Evolutionary conservation across 2,329 filamentous ascomycete genomes (phyloP).

Genomic region (Xylaria sp.): DNA sequence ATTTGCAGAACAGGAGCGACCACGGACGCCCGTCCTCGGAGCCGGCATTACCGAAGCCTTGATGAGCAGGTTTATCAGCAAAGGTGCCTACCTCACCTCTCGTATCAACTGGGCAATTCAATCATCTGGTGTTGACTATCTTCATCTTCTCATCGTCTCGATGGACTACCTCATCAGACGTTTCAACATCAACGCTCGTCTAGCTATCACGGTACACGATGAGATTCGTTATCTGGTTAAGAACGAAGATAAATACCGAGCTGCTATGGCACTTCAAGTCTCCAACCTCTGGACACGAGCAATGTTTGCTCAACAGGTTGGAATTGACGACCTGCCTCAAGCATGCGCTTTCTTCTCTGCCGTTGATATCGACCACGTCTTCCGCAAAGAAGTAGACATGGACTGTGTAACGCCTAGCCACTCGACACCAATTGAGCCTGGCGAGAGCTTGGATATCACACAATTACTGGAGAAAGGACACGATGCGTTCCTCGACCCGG

Average conservation of each 20-base stretch:
- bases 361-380: slow-evolving; percentile 90
- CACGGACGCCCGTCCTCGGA: slow-evolving; percentile 88
- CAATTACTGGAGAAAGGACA: slow-evolving; percentile 76
- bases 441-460: slow-evolving; percentile 84
- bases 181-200: slow-evolving; percentile 82
- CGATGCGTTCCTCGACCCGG: slow-evolving; percentile 70
- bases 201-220: slow-evolving; percentile 95
- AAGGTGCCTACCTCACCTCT: slow-evolving; percentile 90
- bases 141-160: slow-evolving; percentile 87
- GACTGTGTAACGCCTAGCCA: slow-evolving; percentile 94
- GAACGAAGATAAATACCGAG: slow-evolving; percentile 82
- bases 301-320: slow-evolving; percentile 97
- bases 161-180: slow-evolving; percentile 93
- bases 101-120: slow-evolving; percentile 99
- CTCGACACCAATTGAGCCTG: slow-evolving; percentile 74
- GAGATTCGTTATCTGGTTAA: slow-evolving; percentile 94
- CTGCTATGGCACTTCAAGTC: slow-evolving; percentile 91
- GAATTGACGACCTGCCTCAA: slow-evolving; percentile 93
- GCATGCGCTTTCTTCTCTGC: slow-evolving; percentile 95
- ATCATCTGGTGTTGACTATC: slow-evolving; percentile 94
- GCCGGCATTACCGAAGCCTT: slow-evolving; percentile 96
- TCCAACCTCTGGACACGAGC: slow-evolving; percentile 96
- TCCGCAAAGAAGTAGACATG: slow-evolving; percentile 99
- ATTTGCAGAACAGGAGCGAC: slow-evolving; percentile 92
- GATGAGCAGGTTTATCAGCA: slow-evolving; percentile 84